Evolutionary conservation across 179 eudicot genomes (phyloP), one percentile per base, ranked within the genome.

Genomic region (Camellia oleifera): DNA sequence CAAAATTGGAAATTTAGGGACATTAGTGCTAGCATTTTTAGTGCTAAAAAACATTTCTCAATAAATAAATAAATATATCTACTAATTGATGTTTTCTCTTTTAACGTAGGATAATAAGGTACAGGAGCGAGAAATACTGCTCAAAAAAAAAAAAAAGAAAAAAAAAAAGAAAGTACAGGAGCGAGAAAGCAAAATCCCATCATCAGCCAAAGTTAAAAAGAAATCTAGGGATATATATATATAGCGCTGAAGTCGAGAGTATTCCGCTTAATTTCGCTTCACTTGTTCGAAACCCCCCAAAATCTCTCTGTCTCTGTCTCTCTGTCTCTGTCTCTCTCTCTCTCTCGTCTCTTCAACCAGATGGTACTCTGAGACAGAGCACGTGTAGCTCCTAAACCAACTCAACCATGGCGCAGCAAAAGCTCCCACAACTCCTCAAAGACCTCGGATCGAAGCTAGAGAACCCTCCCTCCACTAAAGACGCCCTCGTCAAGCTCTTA

Each of bases 371-470:
- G 56, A 56, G 69, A 65, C 56, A 75, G 79, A 58, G 84, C 77
- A 60, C 70, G 70, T 45, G 60, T 14, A 60, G 76, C 81, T 71
- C 58, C 2, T n/a, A 64, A 7, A 57, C 26, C 50, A 15, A 7
- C 46, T 18, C 12, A 71, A 48, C 5, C 65, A 89, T 87, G 90
- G 81, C 91, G 20, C 83, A 80, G 18, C 83, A 80, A 52, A 84
- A 87, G 84, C 76, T 84, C 45, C 88, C 90, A 73, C 86, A 83
- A 69, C 88, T 86, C 88, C 96, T 94, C 23, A 79, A 80, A 85
- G 94, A 93, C 82, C 81, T 94, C 65, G 98, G 98, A 89, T 91
- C 97, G 80, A 94, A 91, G 89, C 91, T 94, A 53, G 93, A 90
- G 76, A 77, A 80, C 42, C 91, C 86, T 50, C 98, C 97, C 15